phyloP scores from a whole-genome alignment of 345 rosid species.

The Brassica cretica region DNA sequence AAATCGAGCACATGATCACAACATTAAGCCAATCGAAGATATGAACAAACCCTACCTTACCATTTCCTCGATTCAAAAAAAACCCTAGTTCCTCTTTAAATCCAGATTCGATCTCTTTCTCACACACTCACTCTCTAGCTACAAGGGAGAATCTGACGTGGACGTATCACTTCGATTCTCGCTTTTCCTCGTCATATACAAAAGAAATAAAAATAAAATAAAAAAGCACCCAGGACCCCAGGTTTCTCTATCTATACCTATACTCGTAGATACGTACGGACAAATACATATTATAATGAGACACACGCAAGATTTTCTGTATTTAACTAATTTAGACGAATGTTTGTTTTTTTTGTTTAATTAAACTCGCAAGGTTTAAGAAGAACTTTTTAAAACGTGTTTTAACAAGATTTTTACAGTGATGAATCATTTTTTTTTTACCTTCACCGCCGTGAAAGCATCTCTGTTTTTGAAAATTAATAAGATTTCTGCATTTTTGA shows the following conservation, averaged over 20 bases:
- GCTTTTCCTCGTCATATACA: neutral
- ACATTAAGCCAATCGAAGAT: neutral
- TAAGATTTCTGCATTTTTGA: no score
- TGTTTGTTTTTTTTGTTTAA: neutral
- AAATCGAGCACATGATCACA: neutral
- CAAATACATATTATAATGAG: neutral
- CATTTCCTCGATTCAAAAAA: neutral
- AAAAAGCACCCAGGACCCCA: constrained; percentile 15
- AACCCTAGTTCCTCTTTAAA: constrained; percentile 28
- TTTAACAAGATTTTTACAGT: neutral
- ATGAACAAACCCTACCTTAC: neutral
- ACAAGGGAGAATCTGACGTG: constrained; percentile 21
- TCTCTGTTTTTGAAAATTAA: neutral
- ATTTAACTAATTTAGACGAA: neutral
- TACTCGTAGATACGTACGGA: constrained; percentile 38
- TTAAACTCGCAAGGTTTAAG: neutral
- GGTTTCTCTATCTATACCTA: constrained; percentile 22
- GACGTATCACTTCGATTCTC: constrained; percentile 1
- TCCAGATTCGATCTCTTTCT: constrained; percentile 16
- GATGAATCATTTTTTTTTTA: neutral
- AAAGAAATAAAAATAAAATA: neutral
- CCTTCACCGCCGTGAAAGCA: no score
- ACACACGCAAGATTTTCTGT: neutral
- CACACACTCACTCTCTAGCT: neutral
- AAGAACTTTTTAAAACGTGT: neutral